phyloP scores from a whole-genome alignment of 495 filamentous ascomycete species.

The Penicillium ochrochloron region DNA sequence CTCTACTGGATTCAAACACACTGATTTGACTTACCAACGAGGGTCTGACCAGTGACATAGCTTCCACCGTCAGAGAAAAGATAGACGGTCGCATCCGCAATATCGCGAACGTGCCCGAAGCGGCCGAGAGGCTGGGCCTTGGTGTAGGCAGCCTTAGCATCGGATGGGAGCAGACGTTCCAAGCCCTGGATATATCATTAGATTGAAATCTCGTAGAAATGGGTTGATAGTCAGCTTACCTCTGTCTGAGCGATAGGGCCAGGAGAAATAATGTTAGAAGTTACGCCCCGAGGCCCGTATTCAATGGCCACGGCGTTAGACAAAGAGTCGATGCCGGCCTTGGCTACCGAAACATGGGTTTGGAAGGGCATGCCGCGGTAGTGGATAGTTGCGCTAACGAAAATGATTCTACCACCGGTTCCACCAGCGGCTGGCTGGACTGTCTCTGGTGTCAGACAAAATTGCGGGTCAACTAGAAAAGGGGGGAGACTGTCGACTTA shows the following conservation, averaged over 20 bases:
- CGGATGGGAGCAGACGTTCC: conserved; percentile 47
- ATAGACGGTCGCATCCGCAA: conserved; percentile 90
- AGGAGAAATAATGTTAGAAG: conserved; percentile 83
- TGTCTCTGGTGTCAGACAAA: conserved; percentile 16
- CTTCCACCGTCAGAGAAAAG: conserved; percentile 82
- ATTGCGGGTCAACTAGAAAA: not conserved
- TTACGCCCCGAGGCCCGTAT: conserved; percentile 86
- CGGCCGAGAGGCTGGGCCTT: conserved; percentile 68
- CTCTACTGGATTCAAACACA: not conserved
- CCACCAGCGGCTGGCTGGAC: conserved; percentile 47
- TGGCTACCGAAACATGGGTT: conserved; percentile 84
- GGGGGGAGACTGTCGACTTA: conserved; percentile 30
- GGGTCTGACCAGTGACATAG: conserved; percentile 76
- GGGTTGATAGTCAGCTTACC: conserved; percentile 34
- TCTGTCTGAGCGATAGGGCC: conserved; percentile 74
- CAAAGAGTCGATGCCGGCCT: conserved; percentile 87
- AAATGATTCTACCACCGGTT: conserved; percentile 85
- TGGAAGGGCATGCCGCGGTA: conserved; percentile 85
- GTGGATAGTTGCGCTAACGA: conserved; percentile 87
- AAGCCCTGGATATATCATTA: conserved; percentile 36
- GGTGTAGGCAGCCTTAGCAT: conserved; percentile 35
- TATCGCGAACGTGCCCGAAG: conserved; percentile 80
- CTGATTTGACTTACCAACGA: conserved; percentile 59
- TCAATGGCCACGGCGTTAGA: conserved; percentile 77
- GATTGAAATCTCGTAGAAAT: not conserved